These are phyloP conservation scores for Geotrichum phurueaensis DNA, from an alignment of 1,139 yeast genomes.

Conservation along the genomic window DNA sequence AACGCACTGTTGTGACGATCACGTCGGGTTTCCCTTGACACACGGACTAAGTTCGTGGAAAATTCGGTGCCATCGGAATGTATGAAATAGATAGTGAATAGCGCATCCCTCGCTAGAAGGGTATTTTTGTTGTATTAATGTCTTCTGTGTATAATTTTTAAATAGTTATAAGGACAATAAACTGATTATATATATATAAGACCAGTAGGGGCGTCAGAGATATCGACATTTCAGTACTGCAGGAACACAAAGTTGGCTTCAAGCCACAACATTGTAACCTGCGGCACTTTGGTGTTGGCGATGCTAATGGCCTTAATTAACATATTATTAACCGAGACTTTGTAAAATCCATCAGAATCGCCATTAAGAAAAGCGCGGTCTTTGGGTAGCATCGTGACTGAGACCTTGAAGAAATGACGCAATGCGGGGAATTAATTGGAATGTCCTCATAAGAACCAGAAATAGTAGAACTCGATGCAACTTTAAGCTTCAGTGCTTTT, in stretches of 20 bases:
- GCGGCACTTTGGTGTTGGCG: constrained; percentile 88
- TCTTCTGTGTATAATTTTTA: no score
- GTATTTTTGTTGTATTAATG: no score
- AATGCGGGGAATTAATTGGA: constrained; percentile 85
- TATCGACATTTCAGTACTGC: constrained; percentile 86
- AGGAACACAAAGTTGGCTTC: constrained; percentile 85
- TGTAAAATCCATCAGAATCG: constrained; percentile 79
- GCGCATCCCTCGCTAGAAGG: no score
- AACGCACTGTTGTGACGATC: no score
- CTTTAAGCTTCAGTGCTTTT: constrained; percentile 27
- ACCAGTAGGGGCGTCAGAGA: constrained; percentile 97
- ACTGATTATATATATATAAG: no score
- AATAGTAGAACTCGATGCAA: constrained; percentile 43
- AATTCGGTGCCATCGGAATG: no score
- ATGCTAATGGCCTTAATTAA: constrained; percentile 89
- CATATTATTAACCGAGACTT: constrained; percentile 88
- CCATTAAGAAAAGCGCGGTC: constrained; percentile 87
- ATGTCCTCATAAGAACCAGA: constrained; percentile 66
- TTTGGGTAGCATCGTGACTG: constrained; percentile 85
- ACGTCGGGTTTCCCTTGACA: no score
- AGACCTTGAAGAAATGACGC: constrained; percentile 82
- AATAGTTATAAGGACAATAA: no score
- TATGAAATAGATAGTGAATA: no score
- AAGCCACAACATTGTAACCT: constrained; percentile 90
- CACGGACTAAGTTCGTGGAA: no score